These are phyloP conservation scores for Pneumocystis jirovecii DNA, from an alignment of 1,139 yeast genomes.

Conservation along the genomic window DNA sequence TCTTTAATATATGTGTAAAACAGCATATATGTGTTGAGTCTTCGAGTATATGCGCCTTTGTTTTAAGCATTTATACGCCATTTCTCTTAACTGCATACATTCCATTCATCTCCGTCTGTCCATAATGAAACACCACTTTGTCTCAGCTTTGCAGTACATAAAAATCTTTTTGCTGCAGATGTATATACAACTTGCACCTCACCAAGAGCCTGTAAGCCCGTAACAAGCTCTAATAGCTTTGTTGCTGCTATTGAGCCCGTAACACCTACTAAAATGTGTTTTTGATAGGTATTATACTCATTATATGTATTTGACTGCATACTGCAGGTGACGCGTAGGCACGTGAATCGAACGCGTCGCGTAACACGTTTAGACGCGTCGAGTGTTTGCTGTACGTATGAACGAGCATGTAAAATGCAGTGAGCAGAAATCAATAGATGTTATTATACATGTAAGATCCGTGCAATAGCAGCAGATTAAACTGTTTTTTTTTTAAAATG, in stretches of 20 bases:
- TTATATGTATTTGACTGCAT: constrained; percentile 1
- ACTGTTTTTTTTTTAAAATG: too few species aligned
- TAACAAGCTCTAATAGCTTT: constrained; percentile 74
- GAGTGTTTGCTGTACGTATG: background rate
- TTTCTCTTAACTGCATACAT: constrained; percentile 20
- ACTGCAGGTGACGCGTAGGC: background rate
- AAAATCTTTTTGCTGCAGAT: too few species aligned
- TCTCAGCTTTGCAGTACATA: background rate
- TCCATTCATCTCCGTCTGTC: constrained; percentile 91
- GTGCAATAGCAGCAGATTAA: too few species aligned
- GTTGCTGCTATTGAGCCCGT: constrained; percentile 96
- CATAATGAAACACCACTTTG: constrained; percentile 71
- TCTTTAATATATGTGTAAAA: too few species aligned
- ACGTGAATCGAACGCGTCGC: too few species aligned
- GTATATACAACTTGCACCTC: constrained; percentile 80
- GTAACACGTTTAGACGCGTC: too few species aligned
- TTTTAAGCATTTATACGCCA: constrained; percentile 26
- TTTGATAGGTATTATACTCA: constrained; percentile 27
- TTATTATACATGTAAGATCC: background rate
- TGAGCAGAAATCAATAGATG: background rate
- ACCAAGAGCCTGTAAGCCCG: constrained; percentile 42
- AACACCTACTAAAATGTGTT: constrained; percentile 77
- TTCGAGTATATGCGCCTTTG: too few species aligned
- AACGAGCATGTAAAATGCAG: background rate
- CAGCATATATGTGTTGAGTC: too few species aligned